A percentile compares a stretch with the other conserved stretches of the same genome.
Evolutionary conservation across 2,329 filamentous ascomycete genomes (phyloP).

Genomic region (Thielaviopsis populi): DNA sequence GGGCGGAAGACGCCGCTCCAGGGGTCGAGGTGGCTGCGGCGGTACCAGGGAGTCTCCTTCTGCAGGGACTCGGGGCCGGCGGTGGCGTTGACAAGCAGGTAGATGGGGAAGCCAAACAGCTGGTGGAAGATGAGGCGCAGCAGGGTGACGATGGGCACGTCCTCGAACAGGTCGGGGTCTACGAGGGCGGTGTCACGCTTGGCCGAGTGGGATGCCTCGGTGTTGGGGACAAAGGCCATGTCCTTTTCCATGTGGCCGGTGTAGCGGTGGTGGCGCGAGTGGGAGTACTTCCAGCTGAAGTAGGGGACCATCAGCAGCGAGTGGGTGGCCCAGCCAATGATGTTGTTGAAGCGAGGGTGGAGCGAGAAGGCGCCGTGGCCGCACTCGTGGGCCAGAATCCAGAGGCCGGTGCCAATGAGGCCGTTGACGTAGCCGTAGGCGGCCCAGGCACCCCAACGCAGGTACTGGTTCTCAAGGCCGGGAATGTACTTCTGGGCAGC

Average conservation of each 20-base stretch:
- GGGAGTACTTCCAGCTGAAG: slow-evolving; percentile 58
- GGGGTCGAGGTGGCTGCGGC: slow-evolving; percentile 45
- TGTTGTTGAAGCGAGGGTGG: slow-evolving; percentile 41
- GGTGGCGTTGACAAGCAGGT: slow-evolving; percentile 45
- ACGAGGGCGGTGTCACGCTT: slow-evolving; percentile 25
- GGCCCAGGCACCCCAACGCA: slow-evolving; percentile 37
- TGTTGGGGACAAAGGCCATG: slow-evolving; percentile 46
- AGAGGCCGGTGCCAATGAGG: slow-evolving; percentile 50
- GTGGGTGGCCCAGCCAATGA: slow-evolving; percentile 50
- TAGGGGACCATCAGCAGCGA: slow-evolving; percentile 52
- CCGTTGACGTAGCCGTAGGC: slow-evolving; percentile 48
- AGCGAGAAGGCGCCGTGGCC: slow-evolving; percentile 54
- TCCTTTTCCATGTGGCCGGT: slow-evolving; percentile 54
- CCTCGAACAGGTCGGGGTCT: slow-evolving; percentile 43
- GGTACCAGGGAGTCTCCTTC: slow-evolving; percentile 28
- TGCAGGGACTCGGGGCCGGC: slow-evolving; percentile 35
- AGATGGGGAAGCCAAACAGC: slow-evolving; percentile 48
- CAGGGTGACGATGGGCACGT: slow-evolving; percentile 43
- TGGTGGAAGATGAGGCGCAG: slow-evolving; percentile 45
- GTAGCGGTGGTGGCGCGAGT: slow-evolving; percentile 54
- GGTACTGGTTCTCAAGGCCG: slow-evolving; percentile 29
- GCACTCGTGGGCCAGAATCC: slow-evolving; percentile 58
- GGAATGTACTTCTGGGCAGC: slow-evolving; percentile 40
- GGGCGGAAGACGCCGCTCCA: slow-evolving; percentile 45
- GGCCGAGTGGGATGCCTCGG: slow-evolving; percentile 24